Conservation (phyloP, 352 stramenopile genomes). For the Thalassiosira sp. region DNA sequence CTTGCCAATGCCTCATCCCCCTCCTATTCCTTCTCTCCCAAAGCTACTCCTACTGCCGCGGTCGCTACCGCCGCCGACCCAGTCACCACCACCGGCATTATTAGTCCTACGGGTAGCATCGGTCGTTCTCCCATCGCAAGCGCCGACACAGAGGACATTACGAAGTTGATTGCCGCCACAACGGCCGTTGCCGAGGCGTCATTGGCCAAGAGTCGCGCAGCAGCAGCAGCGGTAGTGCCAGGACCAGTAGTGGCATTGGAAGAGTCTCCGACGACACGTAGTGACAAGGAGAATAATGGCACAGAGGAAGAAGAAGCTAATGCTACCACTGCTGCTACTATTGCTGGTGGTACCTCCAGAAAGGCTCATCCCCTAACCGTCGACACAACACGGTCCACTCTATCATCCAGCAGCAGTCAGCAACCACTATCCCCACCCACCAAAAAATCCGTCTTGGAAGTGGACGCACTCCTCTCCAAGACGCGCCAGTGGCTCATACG, state of each 20-base stretch:
- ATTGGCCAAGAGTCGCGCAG: background rate
- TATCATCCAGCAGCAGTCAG: background rate
- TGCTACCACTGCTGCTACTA: background rate
- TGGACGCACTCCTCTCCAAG: constrained; percentile 38
- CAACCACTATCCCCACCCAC: background rate
- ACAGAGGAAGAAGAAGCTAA: background rate
- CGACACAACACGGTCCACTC: background rate
- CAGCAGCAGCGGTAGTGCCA: too few relatives aligned
- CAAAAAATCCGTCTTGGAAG: constrained; percentile 27
- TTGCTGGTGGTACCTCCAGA: background rate
- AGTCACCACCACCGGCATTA: background rate
- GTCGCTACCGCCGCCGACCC: too few relatives aligned
- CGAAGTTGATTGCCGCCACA: background rate
- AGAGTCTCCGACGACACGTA: constrained; percentile 2
- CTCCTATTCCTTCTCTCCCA: too few relatives aligned
- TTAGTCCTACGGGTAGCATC: background rate
- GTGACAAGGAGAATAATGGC: constrained; percentile 31
- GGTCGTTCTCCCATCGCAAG: background rate
- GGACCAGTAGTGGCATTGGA: too few relatives aligned
- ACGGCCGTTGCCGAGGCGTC: background rate
- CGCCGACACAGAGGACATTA: background rate
- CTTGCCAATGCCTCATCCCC: too few relatives aligned
- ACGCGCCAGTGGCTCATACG: constrained; percentile 36
- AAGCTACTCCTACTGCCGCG: too few relatives aligned
- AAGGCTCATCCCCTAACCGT: background rate